Percentiles rank a stretch among this genome's conserved stretches.
phyloP scores from a whole-genome alignment of 768 basidiomycete species.

The Pleurotus cornucopiae region DNA sequence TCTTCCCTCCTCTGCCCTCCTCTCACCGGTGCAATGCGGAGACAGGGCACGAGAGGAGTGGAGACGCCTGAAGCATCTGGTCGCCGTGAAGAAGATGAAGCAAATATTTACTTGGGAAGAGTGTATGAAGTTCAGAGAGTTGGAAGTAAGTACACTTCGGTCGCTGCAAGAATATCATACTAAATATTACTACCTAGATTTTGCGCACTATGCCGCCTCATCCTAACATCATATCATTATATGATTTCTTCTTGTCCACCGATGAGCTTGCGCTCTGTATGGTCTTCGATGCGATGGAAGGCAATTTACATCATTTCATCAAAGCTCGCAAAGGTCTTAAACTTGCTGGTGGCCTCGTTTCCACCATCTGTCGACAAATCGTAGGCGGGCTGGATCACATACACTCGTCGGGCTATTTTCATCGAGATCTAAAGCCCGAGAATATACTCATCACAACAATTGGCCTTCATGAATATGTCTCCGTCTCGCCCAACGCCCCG shows the following conservation, averaged over 20 bases:
- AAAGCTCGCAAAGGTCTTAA: conserved; percentile 93
- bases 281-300: conserved; percentile 99
- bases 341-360: conserved; percentile 92
- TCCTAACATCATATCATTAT: conserved; percentile 96
- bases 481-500: conserved; percentile 63
- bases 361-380: conserved; percentile 92
- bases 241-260: conserved; percentile 97
- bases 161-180: background rate
- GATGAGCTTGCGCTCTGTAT: conserved; percentile 95
- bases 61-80: conserved; percentile 80
- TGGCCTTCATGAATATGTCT: conserved; percentile 87
- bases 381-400: conserved; percentile 89
- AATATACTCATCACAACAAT: conserved; percentile 98
- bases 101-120: conserved; percentile 98
- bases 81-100: conserved; percentile 98
- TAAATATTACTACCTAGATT: conserved; percentile 13
- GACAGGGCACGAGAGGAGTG: conserved; percentile 91
- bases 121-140: conserved; percentile 90
- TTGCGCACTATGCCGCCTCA: conserved; percentile 92
- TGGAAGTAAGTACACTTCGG: conserved; percentile 38
- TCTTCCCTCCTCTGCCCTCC: conserved; percentile 82
- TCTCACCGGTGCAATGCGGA: conserved; percentile 95
- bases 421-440: conserved; percentile 99
- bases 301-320: conserved; percentile 98
- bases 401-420: conserved; percentile 91